A percentile compares a stretch with the other conserved stretches of the same genome.
Evolutionary conservation across 495 filamentous ascomycete genomes (phyloP).

Genomic region (Tuber magnatum): DNA sequence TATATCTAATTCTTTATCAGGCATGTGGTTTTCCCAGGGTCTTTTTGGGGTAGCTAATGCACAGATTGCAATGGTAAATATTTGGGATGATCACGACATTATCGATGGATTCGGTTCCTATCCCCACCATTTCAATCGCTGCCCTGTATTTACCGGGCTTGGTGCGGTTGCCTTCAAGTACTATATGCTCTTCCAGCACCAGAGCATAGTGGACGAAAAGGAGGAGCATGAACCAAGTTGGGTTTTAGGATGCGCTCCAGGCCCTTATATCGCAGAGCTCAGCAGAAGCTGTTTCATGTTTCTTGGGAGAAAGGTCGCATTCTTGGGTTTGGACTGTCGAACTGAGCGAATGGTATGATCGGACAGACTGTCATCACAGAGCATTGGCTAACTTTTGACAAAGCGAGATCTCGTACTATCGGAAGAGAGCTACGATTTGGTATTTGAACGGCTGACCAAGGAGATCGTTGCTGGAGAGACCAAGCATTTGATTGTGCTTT

Average conservation of each 20-base stretch:
- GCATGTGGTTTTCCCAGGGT: constrained; percentile 88
- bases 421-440: constrained; percentile 68
- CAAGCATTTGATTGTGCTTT: constrained; percentile 78
- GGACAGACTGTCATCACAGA: background rate
- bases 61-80: constrained; percentile 97
- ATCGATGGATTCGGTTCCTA: constrained; percentile 96
- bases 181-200: constrained; percentile 97
- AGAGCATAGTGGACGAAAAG: constrained; percentile 71
- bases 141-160: constrained; percentile 80
- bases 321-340: constrained; percentile 82
- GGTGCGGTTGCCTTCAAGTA: constrained; percentile 94
- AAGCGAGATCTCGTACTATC: constrained; percentile 69
- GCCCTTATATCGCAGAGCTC: constrained; percentile 81
- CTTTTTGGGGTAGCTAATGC: constrained; percentile 84
- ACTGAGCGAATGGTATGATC: constrained; percentile 68
- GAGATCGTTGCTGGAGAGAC: constrained; percentile 78
- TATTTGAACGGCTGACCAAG: constrained; percentile 73
- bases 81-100: constrained; percentile 97
- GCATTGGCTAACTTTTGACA: constrained; percentile 36
- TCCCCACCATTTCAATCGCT: constrained; percentile 81
- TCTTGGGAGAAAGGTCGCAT: constrained; percentile 67
- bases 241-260: constrained; percentile 68
- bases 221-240: constrained; percentile 82
- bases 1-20: constrained; percentile 20
- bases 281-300: constrained; percentile 82